Percentiles rank a stretch among this genome's conserved stretches.
phyloP scores from a whole-genome alignment of 2,329 filamentous ascomycete genomes.

The Spiromastix sp. region DNA sequence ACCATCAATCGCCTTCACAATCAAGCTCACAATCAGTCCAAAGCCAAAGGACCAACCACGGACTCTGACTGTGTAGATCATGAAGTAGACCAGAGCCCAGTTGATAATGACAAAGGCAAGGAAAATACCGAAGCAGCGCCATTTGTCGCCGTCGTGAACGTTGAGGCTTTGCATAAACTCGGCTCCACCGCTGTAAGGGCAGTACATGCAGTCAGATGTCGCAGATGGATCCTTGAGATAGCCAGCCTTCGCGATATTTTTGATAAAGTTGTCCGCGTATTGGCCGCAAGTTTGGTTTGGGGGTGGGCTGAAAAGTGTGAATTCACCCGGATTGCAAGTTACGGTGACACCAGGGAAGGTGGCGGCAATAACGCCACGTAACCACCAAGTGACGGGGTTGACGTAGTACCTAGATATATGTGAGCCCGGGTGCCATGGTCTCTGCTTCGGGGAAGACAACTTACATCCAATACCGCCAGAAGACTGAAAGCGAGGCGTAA shows the following conservation, averaged over 20 bases:
- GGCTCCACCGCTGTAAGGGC: conserved; percentile 1
- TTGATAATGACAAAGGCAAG: conserved; percentile 7
- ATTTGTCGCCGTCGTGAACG: conserved; percentile 7
- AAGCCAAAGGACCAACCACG: conserved; percentile 25
- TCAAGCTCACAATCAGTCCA: conserved; percentile 42
- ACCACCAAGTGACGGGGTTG: conserved; percentile 62
- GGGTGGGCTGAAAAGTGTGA: conserved; percentile 56
- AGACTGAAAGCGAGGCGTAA: conserved; percentile 53
- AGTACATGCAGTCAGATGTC: conserved; percentile 37
- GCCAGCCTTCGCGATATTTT: conserved; percentile 38
- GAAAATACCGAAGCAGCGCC: conserved; percentile 8
- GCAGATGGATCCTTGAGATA: conserved; percentile 52
- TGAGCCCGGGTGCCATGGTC: too few species aligned
- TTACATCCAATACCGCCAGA: conserved; percentile 62
- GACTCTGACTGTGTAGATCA: conserved; percentile 7
- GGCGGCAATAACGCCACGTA: conserved; percentile 57
- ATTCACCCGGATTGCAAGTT: conserved; percentile 45
- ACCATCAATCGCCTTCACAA: conserved; percentile 32
- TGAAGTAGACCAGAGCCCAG: conserved; percentile 8
- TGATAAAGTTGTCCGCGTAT: conserved; percentile 54
- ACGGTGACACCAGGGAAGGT: conserved; percentile 46
- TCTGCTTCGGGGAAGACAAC: too few species aligned
- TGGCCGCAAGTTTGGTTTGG: conserved; percentile 51
- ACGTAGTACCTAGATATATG: too few species aligned
- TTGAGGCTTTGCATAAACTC: conserved; percentile 6